Conservation (phyloP, 495 filamentous ascomycete genomes). For the Trichoderma erinaceum region DNA sequence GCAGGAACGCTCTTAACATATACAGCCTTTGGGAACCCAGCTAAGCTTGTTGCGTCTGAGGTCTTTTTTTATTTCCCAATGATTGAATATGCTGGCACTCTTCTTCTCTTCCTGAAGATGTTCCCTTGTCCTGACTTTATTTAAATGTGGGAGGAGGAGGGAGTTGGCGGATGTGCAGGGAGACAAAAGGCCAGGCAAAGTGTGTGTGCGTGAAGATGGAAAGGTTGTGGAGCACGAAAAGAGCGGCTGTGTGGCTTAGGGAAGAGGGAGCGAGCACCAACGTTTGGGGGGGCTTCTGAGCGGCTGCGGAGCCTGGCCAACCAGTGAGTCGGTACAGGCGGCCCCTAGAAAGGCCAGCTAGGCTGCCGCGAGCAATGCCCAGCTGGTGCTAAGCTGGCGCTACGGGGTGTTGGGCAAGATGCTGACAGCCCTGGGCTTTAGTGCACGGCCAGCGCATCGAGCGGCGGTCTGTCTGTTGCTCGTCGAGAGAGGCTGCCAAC, state of each 20-base stretch:
- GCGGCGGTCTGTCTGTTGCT: background rate
- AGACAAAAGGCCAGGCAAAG: background rate
- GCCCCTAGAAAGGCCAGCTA: conserved; percentile 4
- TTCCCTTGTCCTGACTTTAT: background rate
- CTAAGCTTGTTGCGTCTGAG: background rate
- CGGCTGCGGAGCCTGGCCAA: conserved; percentile 5
- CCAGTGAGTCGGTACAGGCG: conserved; percentile 10
- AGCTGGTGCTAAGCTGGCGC: background rate
- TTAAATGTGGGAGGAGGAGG: background rate
- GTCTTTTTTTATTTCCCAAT: background rate
- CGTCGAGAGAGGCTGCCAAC: background rate
- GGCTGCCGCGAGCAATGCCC: background rate
- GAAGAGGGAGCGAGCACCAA: background rate
- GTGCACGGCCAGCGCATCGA: background rate
- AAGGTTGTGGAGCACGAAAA: background rate
- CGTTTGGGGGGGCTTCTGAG: background rate
- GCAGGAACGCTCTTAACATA: background rate
- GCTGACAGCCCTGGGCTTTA: background rate
- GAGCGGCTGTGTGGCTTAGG: conserved; percentile 9
- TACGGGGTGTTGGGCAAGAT: background rate
- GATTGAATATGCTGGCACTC: background rate
- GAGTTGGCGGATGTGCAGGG: conserved; percentile 4
- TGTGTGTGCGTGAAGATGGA: conserved; percentile 14
- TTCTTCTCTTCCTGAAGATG: background rate
- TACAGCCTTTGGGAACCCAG: background rate